Evolutionary conservation across 225 moss, liverwort and hornwort species (phyloP), one percentile per base, ranked within the genome.

Genomic region (Thuidium tamariscinum): DNA sequence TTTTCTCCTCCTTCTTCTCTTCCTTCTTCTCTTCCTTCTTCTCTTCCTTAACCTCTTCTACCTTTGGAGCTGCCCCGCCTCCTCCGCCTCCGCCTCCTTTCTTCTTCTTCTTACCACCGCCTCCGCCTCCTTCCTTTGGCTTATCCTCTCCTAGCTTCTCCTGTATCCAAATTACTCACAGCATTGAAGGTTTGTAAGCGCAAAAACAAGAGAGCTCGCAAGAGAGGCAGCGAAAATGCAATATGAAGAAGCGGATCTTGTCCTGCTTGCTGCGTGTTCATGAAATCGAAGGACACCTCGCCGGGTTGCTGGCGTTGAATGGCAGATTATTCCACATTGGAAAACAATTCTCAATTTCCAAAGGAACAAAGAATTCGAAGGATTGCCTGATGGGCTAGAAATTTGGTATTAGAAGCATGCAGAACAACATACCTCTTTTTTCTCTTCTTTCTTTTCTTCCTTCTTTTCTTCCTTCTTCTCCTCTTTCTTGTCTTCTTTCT

Each of bases 61-160:
- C 77, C 60, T 82, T 83, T 1, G 57, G 41, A 44, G 80, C 39
- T 11, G 36, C 83, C 1, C 88, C 92, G 0, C 86, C 90, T 5
- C 86, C 91, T 7, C 88, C 92, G 8, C 88, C 88, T 2, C 89
- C 89, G 0, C 77, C 78, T 7, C 79, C 77, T 69, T 89, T 89
- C 87, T 91, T 91, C 86, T 91, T 91, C 88, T 92, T 92, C 84
- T 88, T 88, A 23, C 90, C 85, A 42, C 91, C 84, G 1, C 92
- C 92, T 44, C 89, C 89, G 5, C 92, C 92, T 51, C 89, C 92
- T 62, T 84, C 86, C 66, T 86, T 88, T 12, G 89, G 88, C 59
- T 92, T 89, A 74, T 91, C 91, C 75, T 91, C 91, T 82, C 91
- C 91, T 42, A 91, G 60, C 36, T 88, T 88, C 23, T 91, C 91